Conservation (phyloP, 2,329 filamentous ascomycete genomes). For the Simplicillium aogashimaense region DNA sequence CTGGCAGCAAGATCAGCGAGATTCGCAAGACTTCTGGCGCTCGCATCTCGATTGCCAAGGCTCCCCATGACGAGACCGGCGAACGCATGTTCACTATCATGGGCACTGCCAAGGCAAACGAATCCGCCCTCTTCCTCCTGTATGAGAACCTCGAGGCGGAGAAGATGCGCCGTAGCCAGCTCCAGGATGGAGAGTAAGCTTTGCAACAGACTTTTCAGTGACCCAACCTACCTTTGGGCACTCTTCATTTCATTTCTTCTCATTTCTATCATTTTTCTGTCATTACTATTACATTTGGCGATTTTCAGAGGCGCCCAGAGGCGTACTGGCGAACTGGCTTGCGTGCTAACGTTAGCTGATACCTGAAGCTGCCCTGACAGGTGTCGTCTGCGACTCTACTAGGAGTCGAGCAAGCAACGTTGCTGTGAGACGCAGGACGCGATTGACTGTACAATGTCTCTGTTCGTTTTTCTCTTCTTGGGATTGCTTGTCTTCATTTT, state of each 20-base stretch:
- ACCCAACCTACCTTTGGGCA: constrained; percentile 11
- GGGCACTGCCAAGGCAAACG: constrained; percentile 86
- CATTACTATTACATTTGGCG: too few relatives aligned
- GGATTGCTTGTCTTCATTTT: neutral
- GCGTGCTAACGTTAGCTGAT: too few relatives aligned
- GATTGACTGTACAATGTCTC: too few relatives aligned
- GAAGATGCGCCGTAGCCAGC: constrained; percentile 94
- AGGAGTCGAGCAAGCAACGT: too few relatives aligned
- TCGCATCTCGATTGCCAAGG: constrained; percentile 95
- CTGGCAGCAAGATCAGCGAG: constrained; percentile 94
- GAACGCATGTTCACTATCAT: constrained; percentile 99
- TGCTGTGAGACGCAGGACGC: too few relatives aligned
- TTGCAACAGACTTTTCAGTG: constrained; percentile 16
- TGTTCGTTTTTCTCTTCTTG: too few relatives aligned
- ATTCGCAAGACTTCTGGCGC: constrained; percentile 95
- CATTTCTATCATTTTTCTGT: neutral
- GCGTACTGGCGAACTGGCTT: too few relatives aligned
- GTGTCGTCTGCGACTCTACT: too few relatives aligned
- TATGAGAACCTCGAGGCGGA: constrained; percentile 99
- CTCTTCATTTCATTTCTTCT: constrained; percentile 3
- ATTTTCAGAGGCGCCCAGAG: too few relatives aligned
- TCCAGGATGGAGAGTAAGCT: constrained; percentile 42
- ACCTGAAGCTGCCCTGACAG: too few relatives aligned
- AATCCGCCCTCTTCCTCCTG: constrained; percentile 88
- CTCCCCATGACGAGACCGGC: constrained; percentile 91